phyloP scores from a whole-genome alignment of 139 green algal species.

The Chlorella sp. region DNA sequence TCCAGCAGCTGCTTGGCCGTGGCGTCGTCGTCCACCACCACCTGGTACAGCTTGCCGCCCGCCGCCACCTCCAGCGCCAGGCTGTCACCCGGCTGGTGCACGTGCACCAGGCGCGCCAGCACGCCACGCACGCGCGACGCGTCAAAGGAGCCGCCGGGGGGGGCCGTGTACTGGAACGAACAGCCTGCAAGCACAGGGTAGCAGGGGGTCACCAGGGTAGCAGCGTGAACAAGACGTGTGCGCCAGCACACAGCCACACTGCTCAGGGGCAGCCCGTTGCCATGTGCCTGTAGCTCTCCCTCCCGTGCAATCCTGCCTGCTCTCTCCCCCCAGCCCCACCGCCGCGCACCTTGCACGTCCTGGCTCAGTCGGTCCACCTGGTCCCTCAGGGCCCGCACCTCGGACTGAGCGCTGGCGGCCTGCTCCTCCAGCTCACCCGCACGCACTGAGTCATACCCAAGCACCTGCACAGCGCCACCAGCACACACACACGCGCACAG shows the following conservation, averaged over 20 bases:
- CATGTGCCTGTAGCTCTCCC: too few species aligned
- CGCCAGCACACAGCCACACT: too few species aligned
- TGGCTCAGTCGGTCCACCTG: conserved; percentile 48
- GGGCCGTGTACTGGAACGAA: conserved; percentile 19
- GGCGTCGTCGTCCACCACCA: conserved; percentile 76
- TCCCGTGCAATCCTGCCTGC: background rate
- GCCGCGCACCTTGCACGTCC: conserved; percentile 38
- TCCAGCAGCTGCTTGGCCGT: conserved; percentile 88
- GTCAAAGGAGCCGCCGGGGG: conserved; percentile 16
- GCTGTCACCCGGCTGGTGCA: conserved; percentile 58
- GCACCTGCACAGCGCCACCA: background rate
- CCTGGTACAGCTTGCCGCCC: conserved; percentile 89
- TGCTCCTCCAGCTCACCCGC: conserved; percentile 31
- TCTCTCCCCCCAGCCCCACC: background rate
- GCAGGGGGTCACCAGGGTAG: too few species aligned
- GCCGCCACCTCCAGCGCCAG: conserved; percentile 93
- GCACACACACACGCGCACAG: too few species aligned
- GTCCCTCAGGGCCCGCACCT: conserved; percentile 32
- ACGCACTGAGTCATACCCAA: background rate
- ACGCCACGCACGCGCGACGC: conserved; percentile 42
- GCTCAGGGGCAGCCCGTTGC: too few species aligned
- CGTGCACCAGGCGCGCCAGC: conserved; percentile 75
- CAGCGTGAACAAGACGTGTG: too few species aligned
- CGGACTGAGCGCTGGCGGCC: conserved; percentile 21
- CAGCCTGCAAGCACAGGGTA: conserved; percentile 3